Base-by-base conservation (phyloP, 2,329 filamentous ascomycete genomes). In the Botrytis hyacinthi region DNA sequence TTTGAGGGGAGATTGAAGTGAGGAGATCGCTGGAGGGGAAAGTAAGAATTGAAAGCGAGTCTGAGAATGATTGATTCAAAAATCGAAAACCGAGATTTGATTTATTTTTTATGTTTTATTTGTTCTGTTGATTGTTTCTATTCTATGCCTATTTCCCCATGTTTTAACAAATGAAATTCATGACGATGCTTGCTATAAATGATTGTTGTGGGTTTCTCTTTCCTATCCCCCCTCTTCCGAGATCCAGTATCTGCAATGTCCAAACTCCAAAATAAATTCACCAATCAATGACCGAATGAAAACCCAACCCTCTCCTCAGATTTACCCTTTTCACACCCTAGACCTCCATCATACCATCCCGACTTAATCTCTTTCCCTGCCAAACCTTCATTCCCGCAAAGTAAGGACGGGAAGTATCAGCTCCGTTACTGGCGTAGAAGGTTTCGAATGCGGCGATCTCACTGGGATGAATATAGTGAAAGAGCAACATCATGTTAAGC, bases 401-500 rank as follows among this genome's bases (percentile, higher is more conserved):
- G 22, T 71, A 71, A n/a, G 32, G 18, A 29, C 22, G 59, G 14
- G 69, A 51, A 35, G 42, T 37, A 71, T 71, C 32, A 20, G 44
- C 35, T 32, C 59, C 59, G 40, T 65, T 16, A 51, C 20, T 65
- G 2, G 57, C 22, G 40, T 71, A 51, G 20, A 71, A 46, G 9
- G 32, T 6, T 16, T 71, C 69, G 14, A 63, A 63, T 29, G 59
- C 57, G 4, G 42, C 14, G 22, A 71, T 71, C 42, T 71, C 54
- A 65, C 69, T 63, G 1, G 69, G 69, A 32, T 71, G 69, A 26
- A 71, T 71, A 10, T 22, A 51, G 32, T 62, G 22, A 32, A 71
- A 63, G 4, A 71, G 59, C 16, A 65, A 61, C 69, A 71, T 71
- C 26, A 63, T n/a, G n/a, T 71, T 63, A 8, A 71, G 22, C 22